Percentiles rank a stretch among this genome's conserved stretches.
These are phyloP conservation scores for Diplocarpon rosae DNA, from an alignment of 2,329 filamentous ascomycete species.

Conservation along the genomic window DNA sequence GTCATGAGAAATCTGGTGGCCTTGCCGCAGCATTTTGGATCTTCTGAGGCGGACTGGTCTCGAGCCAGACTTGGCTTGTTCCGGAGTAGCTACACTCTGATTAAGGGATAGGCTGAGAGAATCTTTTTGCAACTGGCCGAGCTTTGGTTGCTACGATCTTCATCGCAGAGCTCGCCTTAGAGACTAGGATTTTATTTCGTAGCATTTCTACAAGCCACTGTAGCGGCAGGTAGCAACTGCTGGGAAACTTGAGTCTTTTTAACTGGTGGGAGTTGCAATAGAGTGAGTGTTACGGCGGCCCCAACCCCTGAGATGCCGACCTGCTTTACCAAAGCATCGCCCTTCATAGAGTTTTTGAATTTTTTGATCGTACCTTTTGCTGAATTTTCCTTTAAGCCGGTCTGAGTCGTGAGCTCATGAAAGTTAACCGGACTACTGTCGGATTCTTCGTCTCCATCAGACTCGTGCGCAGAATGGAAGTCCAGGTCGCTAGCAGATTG, in stretches of 20 bases:
- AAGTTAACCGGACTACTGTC: slow-evolving; percentile 13
- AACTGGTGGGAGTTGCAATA: neutral
- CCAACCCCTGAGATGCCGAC: neutral
- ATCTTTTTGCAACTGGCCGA: neutral
- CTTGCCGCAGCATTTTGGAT: neutral
- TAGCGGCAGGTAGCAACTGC: neutral
- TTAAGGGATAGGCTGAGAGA: neutral
- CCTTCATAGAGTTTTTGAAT: neutral
- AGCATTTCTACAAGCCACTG: neutral
- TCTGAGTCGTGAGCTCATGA: slow-evolving; percentile 9
- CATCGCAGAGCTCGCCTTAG: neutral
- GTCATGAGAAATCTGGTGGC: too few species aligned
- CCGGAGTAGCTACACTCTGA: neutral
- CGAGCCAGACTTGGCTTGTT: too few species aligned
- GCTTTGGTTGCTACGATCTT: neutral
- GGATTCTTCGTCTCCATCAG: slow-evolving; percentile 22
- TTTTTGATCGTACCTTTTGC: slow-evolving; percentile 7
- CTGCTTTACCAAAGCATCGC: neutral
- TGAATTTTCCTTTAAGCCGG: neutral
- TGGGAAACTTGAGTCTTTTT: neutral
- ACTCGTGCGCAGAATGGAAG: slow-evolving; percentile 24
- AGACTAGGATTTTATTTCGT: neutral
- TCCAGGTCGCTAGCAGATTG: slow-evolving; percentile 24
- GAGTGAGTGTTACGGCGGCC: neutral
- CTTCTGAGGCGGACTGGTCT: too few species aligned